Conservation (phyloP, 805 yeast genomes). For the Sugiyamaella mastotermitis region DNA sequence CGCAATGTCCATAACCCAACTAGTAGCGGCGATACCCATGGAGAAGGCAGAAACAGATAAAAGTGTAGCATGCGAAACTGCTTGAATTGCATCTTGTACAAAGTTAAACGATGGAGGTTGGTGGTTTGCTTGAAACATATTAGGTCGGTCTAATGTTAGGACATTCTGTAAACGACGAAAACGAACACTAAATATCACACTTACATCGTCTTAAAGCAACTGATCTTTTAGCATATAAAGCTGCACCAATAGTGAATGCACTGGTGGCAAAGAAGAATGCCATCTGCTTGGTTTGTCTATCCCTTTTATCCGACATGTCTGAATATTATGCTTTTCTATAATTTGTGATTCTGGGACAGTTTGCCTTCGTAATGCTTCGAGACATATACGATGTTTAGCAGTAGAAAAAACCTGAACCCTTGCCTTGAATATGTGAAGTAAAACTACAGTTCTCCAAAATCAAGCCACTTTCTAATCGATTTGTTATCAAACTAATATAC, state of each 20-base stretch:
- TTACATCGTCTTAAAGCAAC: slow-evolving; percentile 59
- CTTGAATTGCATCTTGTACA: slow-evolving; percentile 77
- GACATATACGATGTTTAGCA: too few relatives aligned
- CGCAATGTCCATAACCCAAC: slow-evolving; percentile 76
- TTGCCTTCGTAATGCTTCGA: too few relatives aligned
- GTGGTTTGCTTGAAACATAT: slow-evolving; percentile 77
- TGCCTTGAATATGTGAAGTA: too few relatives aligned
- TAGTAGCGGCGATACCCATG: slow-evolving; percentile 66
- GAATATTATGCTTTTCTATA: too few relatives aligned
- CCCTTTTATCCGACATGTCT: background rate
- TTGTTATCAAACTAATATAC: slow-evolving; percentile 2
- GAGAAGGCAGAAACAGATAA: slow-evolving; percentile 67
- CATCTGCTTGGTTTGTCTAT: slow-evolving; percentile 45
- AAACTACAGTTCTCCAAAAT: background rate
- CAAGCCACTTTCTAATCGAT: slow-evolving; percentile 1
- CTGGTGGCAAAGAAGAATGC: slow-evolving; percentile 67
- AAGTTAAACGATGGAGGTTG: slow-evolving; percentile 78
- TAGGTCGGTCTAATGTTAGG: slow-evolving; percentile 62
- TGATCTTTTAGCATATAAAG: slow-evolving; percentile 70
- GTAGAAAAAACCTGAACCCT: too few relatives aligned
- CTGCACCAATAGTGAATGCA: slow-evolving; percentile 60
- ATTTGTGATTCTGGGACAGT: too few relatives aligned
- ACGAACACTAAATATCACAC: slow-evolving; percentile 5
- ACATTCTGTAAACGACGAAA: too few relatives aligned
- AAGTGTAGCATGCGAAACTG: slow-evolving; percentile 74